A percentile compares a stretch with the other conserved stretches of the same genome.
phyloP scores from a whole-genome alignment of 2,329 filamentous ascomycete genomes.

The Blastomyces silverae region DNA sequence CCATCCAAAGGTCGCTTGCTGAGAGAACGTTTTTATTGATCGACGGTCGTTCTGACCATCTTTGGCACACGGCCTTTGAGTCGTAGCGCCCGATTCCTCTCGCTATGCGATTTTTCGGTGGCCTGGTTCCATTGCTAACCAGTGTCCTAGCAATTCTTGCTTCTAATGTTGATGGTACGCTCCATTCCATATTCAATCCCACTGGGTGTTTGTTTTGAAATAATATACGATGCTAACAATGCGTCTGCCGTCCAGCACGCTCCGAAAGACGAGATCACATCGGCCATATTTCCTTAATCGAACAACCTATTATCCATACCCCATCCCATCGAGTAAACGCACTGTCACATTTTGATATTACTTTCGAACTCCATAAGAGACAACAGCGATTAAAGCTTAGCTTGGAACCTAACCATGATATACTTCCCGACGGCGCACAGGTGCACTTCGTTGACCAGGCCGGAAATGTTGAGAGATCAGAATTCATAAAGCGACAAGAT shows the following conservation, averaged over 20 bases:
- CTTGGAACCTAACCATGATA: slow-evolving; percentile 85
- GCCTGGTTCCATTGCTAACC: slow-evolving; percentile 26
- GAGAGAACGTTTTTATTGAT: background rate
- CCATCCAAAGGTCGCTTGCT: background rate
- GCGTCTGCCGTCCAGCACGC: slow-evolving; percentile 47
- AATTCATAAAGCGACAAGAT: slow-evolving; percentile 62
- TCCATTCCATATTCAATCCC: background rate
- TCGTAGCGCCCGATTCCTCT: slow-evolving; percentile 16
- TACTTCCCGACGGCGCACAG: slow-evolving; percentile 68
- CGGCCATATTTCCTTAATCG: slow-evolving; percentile 63
- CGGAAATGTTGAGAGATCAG: slow-evolving; percentile 59
- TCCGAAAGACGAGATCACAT: slow-evolving; percentile 72
- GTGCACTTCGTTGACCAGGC: slow-evolving; percentile 66
- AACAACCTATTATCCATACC: slow-evolving; percentile 70
- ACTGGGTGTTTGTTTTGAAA: slow-evolving; percentile 6
- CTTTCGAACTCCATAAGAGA: slow-evolving; percentile 64
- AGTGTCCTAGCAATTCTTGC: slow-evolving; percentile 26
- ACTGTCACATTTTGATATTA: slow-evolving; percentile 75
- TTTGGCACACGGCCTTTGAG: slow-evolving; percentile 13
- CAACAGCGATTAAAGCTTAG: slow-evolving; percentile 67
- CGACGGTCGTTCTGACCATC: slow-evolving; percentile 9
- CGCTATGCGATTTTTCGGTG: slow-evolving; percentile 27
- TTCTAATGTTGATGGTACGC: slow-evolving; percentile 22
- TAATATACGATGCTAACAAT: slow-evolving; percentile 11
- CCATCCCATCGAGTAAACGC: slow-evolving; percentile 72